Conservation (phyloP, 371 early-diverging fungal genomes). For the Entomophthora muscae region DNA sequence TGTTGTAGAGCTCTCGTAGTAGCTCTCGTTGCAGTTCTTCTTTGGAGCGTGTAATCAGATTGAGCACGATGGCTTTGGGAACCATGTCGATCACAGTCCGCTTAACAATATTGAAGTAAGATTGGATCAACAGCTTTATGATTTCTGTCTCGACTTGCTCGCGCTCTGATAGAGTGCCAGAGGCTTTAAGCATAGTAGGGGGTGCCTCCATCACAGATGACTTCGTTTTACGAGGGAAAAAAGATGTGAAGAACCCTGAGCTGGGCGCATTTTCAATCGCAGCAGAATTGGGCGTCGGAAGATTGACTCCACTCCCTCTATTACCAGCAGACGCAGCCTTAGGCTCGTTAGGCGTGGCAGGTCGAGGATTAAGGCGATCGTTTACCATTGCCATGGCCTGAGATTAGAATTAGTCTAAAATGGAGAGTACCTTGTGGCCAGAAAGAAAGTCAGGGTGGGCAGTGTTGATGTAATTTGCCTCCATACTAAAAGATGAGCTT, state of each 20-base stretch:
- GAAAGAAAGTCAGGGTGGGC: slow-evolving; percentile 95
- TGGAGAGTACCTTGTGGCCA: slow-evolving; percentile 48
- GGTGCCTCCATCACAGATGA: no score
- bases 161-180: no score
- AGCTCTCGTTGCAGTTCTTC: no score
- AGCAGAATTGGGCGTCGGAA: no score
- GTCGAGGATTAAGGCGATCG: slow-evolving; percentile 47
- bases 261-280: no score
- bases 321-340: slow-evolving; percentile 10
- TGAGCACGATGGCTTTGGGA: slow-evolving; percentile 97
- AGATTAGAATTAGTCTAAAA: not conserved
- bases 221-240: slow-evolving; percentile 65
- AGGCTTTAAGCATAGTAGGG: no score
- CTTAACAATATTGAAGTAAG: no score
- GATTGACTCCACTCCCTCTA: slow-evolving; percentile 15
- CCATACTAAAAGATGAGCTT: slow-evolving; percentile 39
- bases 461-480: slow-evolving; percentile 93
- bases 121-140: no score
- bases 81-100: no score
- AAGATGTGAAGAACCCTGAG: no score
- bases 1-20: no score
- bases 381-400: slow-evolving; percentile 76
- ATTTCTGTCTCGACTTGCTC: no score
- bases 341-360: slow-evolving; percentile 10
- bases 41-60: slow-evolving; percentile 79